Evolutionary conservation across 179 eudicot species (phyloP).

Genomic region (Camellia oleifera): DNA sequence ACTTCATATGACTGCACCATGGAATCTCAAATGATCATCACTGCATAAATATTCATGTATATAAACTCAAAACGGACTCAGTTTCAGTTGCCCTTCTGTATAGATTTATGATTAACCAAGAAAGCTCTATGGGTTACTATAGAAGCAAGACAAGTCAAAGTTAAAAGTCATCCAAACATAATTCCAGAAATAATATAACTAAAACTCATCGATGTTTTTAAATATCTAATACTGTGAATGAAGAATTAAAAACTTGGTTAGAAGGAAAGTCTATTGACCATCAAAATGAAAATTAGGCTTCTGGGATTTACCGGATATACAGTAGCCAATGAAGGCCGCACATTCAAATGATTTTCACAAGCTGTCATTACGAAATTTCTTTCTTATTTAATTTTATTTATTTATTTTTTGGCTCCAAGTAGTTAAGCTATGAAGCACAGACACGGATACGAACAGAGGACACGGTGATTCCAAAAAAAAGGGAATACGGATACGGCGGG

Average conservation of each 20-base stretch:
- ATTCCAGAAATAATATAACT: not conserved
- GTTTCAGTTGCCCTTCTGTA: not conserved
- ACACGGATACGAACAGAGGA: too few relatives aligned
- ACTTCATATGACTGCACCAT: constrained; percentile 64
- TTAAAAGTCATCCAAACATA: not conserved
- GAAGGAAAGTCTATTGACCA: not conserved
- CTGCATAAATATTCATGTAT: not conserved
- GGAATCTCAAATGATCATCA: constrained; percentile 23
- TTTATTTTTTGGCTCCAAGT: not conserved
- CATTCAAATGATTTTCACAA: not conserved
- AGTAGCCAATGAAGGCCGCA: not conserved
- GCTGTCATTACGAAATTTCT: not conserved
- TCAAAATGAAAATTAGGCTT: not conserved
- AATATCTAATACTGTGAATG: not conserved
- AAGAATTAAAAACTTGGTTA: not conserved
- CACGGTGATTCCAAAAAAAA: too few relatives aligned
- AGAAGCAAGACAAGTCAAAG: not conserved
- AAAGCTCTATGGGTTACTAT: not conserved
- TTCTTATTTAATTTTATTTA: not conserved
- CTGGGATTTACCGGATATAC: not conserved
- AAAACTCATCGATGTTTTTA: not conserved
- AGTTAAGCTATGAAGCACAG: not conserved
- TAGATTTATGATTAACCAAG: not conserved
- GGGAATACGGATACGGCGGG: too few relatives aligned
- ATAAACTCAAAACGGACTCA: not conserved